A percentile compares a stretch with the other conserved stretches of the same genome.
phyloP scores from a whole-genome alignment of 2,329 filamentous ascomycete genomes.

The Teratosphaeria destructans region DNA sequence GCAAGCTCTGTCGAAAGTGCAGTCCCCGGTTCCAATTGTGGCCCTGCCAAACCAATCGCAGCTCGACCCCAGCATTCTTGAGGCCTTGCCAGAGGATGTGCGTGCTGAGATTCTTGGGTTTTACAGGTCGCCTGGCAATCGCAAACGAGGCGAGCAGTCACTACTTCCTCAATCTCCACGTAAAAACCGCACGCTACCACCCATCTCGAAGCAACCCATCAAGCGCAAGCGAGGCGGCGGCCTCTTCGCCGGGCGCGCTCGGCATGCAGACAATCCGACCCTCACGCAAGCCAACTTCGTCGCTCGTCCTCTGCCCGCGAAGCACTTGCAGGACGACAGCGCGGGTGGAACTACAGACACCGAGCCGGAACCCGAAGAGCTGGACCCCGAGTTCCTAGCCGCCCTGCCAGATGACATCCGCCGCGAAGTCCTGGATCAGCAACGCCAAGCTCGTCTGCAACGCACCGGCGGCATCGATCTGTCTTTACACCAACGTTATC shows the following conservation, averaged over 20 bases:
- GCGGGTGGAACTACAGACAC: constrained; percentile 19
- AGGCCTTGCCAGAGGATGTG: constrained; percentile 74
- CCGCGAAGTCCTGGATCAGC: constrained; percentile 66
- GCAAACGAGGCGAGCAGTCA: constrained; percentile 22
- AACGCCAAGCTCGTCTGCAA: constrained; percentile 51
- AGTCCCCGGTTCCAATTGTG: constrained; percentile 22
- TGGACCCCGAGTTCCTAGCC: constrained; percentile 65
- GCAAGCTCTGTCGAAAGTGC: constrained; percentile 8
- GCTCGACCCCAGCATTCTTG: constrained; percentile 74
- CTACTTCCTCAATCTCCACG: constrained; percentile 41
- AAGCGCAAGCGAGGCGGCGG: constrained; percentile 51
- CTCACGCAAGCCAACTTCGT: constrained; percentile 67
- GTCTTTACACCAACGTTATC: constrained; percentile 19
- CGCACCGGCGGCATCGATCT: constrained; percentile 33
- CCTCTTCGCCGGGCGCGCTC: constrained; percentile 26
- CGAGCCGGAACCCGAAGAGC: constrained; percentile 31
- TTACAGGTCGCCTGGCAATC: constrained; percentile 40
- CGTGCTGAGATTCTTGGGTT: constrained; percentile 71
- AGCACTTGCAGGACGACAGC: constrained; percentile 7
- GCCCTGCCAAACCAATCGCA: constrained; percentile 56
- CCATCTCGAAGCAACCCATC: constrained; percentile 8
- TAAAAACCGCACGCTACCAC: constrained; percentile 44
- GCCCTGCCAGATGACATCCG: constrained; percentile 75
- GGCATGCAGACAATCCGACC: constrained; percentile 43
- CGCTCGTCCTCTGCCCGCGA: constrained; percentile 10